phyloP scores from a whole-genome alignment of 306 rosid species.

The Acmispon strigosus region DNA sequence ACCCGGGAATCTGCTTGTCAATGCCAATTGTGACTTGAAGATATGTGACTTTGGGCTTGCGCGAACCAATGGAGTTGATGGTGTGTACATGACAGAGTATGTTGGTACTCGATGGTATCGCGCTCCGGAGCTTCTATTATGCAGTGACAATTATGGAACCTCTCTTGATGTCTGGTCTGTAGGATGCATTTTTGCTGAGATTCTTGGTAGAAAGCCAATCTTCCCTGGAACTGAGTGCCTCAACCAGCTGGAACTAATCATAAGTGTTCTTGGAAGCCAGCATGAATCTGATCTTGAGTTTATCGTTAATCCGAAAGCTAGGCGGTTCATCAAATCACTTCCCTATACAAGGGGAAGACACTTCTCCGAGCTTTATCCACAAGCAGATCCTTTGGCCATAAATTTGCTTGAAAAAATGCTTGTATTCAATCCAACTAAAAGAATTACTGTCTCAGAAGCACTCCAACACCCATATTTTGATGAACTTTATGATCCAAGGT shows the following conservation, averaged over 20 bases:
- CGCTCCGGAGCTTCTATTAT: constrained; percentile 78
- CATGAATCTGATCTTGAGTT: constrained; percentile 49
- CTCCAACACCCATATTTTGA: too few relatives aligned
- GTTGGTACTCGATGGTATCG: constrained; percentile 94
- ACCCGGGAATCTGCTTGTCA: constrained; percentile 81
- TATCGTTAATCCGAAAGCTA: constrained; percentile 56
- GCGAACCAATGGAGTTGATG: constrained; percentile 55
- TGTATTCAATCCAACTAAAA: constrained; percentile 72
- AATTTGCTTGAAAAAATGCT: constrained; percentile 80
- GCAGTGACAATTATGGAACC: constrained; percentile 78
- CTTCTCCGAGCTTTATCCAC: constrained; percentile 55
- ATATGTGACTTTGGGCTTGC: constrained; percentile 91
- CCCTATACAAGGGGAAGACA: too few relatives aligned
- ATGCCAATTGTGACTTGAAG: constrained; percentile 71
- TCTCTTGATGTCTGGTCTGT: constrained; percentile 91
- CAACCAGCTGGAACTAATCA: constrained; percentile 64
- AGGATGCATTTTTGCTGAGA: constrained; percentile 91
- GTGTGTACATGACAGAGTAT: constrained; percentile 81
- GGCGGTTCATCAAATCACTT: constrained; percentile 49
- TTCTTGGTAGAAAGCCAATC: constrained; percentile 78
- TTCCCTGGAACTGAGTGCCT: constrained; percentile 79
- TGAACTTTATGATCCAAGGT: constrained; percentile 52
- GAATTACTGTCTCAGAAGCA: constrained; percentile 66
- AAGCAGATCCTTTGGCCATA: constrained; percentile 78
- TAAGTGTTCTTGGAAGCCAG: constrained; percentile 74